A percentile compares a stretch with the other conserved stretches of the same genome.
Evolutionary conservation across 306 rosid species (phyloP).

Genomic region (Senna siamea): DNA sequence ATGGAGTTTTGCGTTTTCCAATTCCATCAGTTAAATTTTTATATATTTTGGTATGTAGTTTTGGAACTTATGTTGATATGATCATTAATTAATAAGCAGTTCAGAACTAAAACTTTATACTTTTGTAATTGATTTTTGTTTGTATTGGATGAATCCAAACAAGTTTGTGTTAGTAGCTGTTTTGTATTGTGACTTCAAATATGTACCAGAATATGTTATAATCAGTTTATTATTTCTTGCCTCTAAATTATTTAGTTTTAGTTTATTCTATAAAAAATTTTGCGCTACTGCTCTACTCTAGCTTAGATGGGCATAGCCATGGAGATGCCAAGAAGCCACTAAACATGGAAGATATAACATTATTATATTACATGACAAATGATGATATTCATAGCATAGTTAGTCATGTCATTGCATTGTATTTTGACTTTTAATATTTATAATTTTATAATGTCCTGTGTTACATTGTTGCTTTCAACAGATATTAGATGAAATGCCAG

Average conservation of each 20-base stretch:
- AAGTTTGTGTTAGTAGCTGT: not conserved
- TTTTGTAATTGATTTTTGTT: not conserved
- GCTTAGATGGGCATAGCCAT: not conserved
- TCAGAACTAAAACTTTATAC: not conserved
- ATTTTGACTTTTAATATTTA: constrained; percentile 26
- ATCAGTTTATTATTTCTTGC: not conserved
- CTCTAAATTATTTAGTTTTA: not conserved
- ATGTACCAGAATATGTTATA: no score
- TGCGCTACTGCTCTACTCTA: no score
- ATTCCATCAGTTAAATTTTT: not conserved
- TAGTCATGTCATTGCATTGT: constrained; percentile 5
- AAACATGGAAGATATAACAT: not conserved
- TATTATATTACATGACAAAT: constrained; percentile 10
- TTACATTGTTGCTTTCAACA: constrained; percentile 46
- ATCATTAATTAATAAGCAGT: not conserved
- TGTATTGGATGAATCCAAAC: not conserved
- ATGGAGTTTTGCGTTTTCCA: constrained; percentile 11
- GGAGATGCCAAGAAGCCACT: not conserved
- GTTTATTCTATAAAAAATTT: not conserved
- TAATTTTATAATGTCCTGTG: constrained; percentile 20
- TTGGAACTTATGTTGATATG: not conserved
- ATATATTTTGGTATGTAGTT: not conserved
- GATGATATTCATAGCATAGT: constrained; percentile 21
- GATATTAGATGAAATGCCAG: constrained; percentile 99
- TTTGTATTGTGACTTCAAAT: no score